Evolutionary conservation across 768 basidiomycete genomes (phyloP).

Genomic region (Asterophora parasitica): DNA sequence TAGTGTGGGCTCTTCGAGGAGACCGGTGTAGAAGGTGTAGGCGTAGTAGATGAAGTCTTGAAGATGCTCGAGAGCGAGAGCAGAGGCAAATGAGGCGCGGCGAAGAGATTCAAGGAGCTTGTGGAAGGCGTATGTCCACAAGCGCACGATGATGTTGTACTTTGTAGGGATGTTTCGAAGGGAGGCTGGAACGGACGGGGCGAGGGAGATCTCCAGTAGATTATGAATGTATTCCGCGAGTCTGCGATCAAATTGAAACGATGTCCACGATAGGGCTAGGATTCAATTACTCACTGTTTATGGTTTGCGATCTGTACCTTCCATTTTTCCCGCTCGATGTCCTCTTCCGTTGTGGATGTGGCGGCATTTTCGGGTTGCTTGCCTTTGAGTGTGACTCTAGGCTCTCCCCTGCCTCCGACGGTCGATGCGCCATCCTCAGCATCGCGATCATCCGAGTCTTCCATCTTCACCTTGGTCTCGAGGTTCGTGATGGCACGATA

Average conservation of each 20-base stretch:
- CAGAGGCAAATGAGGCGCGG: constrained; percentile 67
- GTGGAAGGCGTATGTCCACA: constrained; percentile 92
- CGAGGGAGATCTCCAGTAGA: constrained; percentile 78
- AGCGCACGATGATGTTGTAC: constrained; percentile 91
- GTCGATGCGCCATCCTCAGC: constrained; percentile 28
- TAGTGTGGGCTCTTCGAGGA: constrained; percentile 79
- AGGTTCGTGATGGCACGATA: constrained; percentile 80
- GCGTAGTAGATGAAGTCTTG: constrained; percentile 95
- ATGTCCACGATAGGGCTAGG: constrained; percentile 1
- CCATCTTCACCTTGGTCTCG: constrained; percentile 68
- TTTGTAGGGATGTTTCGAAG: constrained; percentile 86
- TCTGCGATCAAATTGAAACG: constrained; percentile 36
- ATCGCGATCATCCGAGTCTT: constrained; percentile 50
- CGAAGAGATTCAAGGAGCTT: constrained; percentile 88
- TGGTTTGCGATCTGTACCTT: constrained; percentile 69
- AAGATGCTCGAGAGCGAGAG: constrained; percentile 80
- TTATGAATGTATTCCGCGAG: constrained; percentile 89
- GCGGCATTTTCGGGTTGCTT: constrained; percentile 27
- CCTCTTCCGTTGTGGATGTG: constrained; percentile 33
- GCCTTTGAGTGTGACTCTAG: constrained; percentile 39
- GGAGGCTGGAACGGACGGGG: constrained; percentile 84
- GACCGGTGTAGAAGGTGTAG: constrained; percentile 88
- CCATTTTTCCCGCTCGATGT: constrained; percentile 74
- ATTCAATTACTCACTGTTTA: constrained; percentile 58
- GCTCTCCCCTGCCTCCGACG: constrained; percentile 31